Evolutionary conservation across 257 asterid species (phyloP).

Genomic region (Nyctanthes arbortristis): DNA sequence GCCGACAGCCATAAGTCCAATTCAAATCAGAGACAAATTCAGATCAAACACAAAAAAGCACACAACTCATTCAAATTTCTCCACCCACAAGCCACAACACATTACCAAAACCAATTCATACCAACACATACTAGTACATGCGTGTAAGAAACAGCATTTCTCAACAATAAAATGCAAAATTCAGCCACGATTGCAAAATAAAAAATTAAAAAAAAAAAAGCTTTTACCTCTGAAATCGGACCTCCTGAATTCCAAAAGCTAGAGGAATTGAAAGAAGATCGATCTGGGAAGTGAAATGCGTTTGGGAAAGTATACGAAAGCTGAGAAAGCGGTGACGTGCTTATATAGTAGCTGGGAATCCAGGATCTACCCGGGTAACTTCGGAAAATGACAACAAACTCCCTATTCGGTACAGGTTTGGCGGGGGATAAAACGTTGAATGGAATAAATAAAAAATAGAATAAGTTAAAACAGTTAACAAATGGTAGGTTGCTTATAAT

Average conservation of each 20-base stretch:
- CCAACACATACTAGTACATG: neutral
- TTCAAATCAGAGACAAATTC: constrained; percentile 28
- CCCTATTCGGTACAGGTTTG: constrained; percentile 25
- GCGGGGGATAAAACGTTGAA: constrained; percentile 20
- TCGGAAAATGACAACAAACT: constrained; percentile 9
- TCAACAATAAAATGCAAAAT: too few relatives aligned
- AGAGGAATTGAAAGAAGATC: constrained; percentile 10
- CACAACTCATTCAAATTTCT: neutral
- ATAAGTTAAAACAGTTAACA: too few relatives aligned
- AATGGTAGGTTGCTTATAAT: too few relatives aligned
- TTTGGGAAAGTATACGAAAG: constrained; percentile 19
- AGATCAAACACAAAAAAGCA: constrained; percentile 16
- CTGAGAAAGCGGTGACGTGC: constrained; percentile 40
- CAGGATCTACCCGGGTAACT: constrained; percentile 33
- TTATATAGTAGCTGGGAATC: constrained; percentile 41
- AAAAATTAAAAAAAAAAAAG: constrained; percentile 10
- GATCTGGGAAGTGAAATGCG: constrained; percentile 23
- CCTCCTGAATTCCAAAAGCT: constrained; percentile 19
- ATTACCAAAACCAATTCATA: constrained; percentile 8
- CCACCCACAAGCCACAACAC: neutral
- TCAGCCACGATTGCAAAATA: neutral
- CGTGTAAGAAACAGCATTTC: too few relatives aligned
- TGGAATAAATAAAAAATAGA: neutral
- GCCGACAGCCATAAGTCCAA: constrained; percentile 15
- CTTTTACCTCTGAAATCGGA: constrained; percentile 33